Percentiles rank a stretch among this genome's conserved stretches.
These are phyloP conservation scores for Proliferodiscus dingleyae DNA, from an alignment of 2,329 filamentous ascomycete species.

Conservation along the genomic window DNA sequence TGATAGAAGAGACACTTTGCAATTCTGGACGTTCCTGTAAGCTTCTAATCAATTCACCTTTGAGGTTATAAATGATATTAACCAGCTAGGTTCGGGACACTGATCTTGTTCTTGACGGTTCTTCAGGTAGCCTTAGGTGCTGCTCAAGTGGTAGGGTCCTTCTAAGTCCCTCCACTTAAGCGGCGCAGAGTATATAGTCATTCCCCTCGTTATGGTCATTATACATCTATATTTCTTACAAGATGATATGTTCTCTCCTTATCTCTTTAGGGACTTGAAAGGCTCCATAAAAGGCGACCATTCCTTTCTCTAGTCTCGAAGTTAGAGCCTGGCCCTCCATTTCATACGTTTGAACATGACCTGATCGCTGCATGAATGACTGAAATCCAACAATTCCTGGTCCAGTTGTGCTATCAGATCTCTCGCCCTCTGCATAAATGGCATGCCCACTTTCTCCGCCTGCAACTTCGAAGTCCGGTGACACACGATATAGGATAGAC, in stretches of 20 bases:
- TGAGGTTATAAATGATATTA: background rate
- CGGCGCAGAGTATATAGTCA: too few species aligned
- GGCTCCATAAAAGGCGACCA: conserved; percentile 6
- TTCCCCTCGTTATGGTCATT: too few species aligned
- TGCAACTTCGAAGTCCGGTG: conserved; percentile 1
- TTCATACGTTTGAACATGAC: conserved; percentile 3
- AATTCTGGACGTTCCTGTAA: conserved; percentile 8
- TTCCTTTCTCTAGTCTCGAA: conserved; percentile 2
- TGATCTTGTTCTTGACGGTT: conserved; percentile 4
- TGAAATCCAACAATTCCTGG: conserved; percentile 2
- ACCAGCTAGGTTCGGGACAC: conserved; percentile 2
- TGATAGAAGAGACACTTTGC: conserved; percentile 4
- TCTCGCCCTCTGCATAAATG: conserved; percentile 1
- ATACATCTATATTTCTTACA: too few species aligned
- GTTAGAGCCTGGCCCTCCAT: conserved; percentile 4
- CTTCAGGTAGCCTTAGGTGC: conserved; percentile 2
- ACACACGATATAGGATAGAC: conserved; percentile 4
- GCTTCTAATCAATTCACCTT: background rate
- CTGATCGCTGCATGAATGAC: conserved; percentile 5
- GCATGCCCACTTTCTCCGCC: conserved; percentile 4
- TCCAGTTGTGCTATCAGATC: conserved; percentile 1
- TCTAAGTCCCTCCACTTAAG: too few species aligned
- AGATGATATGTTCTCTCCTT: conserved; percentile 4
- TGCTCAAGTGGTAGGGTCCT: conserved; percentile 5
- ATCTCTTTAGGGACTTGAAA: conserved; percentile 4